phyloP scores from a whole-genome alignment of 352 stramenopile genomes.

The Pythium coloratum region DNA sequence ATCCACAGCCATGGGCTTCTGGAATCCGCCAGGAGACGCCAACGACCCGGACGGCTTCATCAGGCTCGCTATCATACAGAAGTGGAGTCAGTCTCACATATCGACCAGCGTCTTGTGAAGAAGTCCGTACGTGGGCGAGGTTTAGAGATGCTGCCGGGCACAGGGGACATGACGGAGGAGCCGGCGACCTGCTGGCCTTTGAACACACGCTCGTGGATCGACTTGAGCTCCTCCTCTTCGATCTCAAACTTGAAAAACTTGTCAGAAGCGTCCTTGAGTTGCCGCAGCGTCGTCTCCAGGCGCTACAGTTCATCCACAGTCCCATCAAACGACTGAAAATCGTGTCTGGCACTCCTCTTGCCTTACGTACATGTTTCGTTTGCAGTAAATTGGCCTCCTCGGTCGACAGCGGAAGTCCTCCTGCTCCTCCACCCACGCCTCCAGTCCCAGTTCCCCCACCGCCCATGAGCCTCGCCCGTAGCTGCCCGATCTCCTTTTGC shows the following conservation, averaged over 20 bases:
- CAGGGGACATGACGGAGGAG: not conserved
- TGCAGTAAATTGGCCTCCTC: constrained; percentile 26
- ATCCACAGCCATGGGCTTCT: constrained; percentile 33
- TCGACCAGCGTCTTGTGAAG: not conserved
- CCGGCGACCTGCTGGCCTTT: constrained; percentile 27
- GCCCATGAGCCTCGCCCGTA: constrained; percentile 30
- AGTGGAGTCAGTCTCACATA: not conserved
- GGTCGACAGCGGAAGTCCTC: not conserved
- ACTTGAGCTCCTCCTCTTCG: constrained; percentile 90
- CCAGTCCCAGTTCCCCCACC: not conserved
- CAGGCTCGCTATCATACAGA: constrained; percentile 12
- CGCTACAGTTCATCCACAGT: constrained; percentile 31
- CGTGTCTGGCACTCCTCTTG: not conserved
- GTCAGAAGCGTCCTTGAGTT: constrained; percentile 77
- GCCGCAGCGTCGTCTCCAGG: constrained; percentile 59
- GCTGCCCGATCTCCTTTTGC: constrained; percentile 56
- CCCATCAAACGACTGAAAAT: not conserved
- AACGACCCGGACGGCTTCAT: constrained; percentile 18
- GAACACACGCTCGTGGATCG: constrained; percentile 59
- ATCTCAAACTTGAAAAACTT: constrained; percentile 94
- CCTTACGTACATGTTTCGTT: constrained; percentile 33
- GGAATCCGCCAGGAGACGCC: constrained; percentile 20
- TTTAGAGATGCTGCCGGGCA: constrained; percentile 22
- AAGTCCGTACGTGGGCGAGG: constrained; percentile 31
- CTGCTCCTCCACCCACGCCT: not conserved